Base-by-base conservation (phyloP, 2,329 filamentous ascomycete species). In the Ramularia endophylla region DNA sequence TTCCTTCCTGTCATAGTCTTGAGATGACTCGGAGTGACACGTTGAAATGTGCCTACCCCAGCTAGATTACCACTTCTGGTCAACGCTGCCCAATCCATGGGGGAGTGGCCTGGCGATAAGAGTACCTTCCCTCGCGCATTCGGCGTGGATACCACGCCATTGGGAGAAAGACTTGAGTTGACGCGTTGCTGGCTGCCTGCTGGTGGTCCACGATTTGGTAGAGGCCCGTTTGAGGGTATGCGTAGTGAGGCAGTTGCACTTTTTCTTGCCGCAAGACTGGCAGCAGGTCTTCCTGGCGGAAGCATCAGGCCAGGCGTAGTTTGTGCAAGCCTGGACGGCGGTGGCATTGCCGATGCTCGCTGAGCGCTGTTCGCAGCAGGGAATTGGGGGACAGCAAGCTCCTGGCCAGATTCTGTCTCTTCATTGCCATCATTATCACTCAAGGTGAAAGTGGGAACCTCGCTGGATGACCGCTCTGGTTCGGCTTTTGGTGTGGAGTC, bases 21-120 rank as follows among this genome's bases (percentile, higher is more conserved):
- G 9, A 98, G 73, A 74, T 87, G 78, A 4, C 81, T 81, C 1
- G 90, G 89, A 5, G 89, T 86, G 27, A 98, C 87, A 33, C 85
- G 80, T 30, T 86, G 67, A 50, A 50, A 75, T 54, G 46, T 84
- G 51, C 66, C 57, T 0, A 80, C 69, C 13, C 69, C 70, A 7
- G 68, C 62, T 1, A 73, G 54, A 40, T 71, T 71, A 25, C 47
- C 52, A 48, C 87, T 82, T 37, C 56, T 55, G 48, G 87, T 82
- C 1, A 95, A 76, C 5, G 83, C 80, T 9, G 92, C 92, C 92
- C 92, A 98, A 74, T 98, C 92, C 9, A 98, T 80, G 0, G 92
- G 90, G 2, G 87, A 95, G 70, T 90, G 89, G 22, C 92, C 90
- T 0, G 92, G 92, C n/a, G 81, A 77, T 4, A 98, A 78, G 7